phyloP scores from a whole-genome alignment of 163 green algal species.

The Chlorella variabilis region DNA sequence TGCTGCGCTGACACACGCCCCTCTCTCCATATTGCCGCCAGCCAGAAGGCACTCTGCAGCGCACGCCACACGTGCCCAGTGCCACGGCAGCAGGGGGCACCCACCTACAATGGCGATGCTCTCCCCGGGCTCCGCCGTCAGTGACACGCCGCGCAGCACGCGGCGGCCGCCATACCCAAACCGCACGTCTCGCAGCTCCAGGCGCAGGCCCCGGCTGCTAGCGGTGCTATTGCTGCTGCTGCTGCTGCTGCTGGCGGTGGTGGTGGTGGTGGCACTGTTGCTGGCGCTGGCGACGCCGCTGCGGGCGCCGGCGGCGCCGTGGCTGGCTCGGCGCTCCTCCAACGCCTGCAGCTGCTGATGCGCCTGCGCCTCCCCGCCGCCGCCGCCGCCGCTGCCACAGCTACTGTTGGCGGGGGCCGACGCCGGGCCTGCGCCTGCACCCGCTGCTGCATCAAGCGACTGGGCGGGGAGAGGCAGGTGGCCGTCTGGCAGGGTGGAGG shows the following conservation, averaged over 20 bases:
- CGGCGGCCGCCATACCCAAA: constrained; percentile 59
- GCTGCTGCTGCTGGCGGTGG: neutral
- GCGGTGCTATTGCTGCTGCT: neutral
- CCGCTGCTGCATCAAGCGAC: too few relatives aligned
- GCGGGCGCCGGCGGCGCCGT: constrained; percentile 16
- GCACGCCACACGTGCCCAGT: too few relatives aligned
- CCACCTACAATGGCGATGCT: constrained; percentile 78
- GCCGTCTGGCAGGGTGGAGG: constrained; percentile 71
- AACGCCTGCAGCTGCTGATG: neutral
- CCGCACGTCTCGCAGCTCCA: constrained; percentile 72
- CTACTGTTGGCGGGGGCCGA: neutral
- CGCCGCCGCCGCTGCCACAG: neutral
- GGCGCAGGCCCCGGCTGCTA: constrained; percentile 36
- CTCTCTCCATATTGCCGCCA: too few relatives aligned
- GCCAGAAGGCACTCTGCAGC: too few relatives aligned
- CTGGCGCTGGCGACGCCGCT: neutral
- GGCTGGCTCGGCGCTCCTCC: constrained; percentile 13
- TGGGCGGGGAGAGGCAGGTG: constrained; percentile 29
- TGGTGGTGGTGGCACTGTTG: neutral
- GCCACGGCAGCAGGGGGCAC: too few relatives aligned
- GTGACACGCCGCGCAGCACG: constrained; percentile 54
- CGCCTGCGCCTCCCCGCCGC: neutral
- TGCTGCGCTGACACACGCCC: too few relatives aligned
- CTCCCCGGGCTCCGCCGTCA: constrained; percentile 58
- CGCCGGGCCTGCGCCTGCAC: neutral